Evolutionary conservation across 352 stramenopile genomes (phyloP).

Genomic region (Pythium aristosporum): DNA sequence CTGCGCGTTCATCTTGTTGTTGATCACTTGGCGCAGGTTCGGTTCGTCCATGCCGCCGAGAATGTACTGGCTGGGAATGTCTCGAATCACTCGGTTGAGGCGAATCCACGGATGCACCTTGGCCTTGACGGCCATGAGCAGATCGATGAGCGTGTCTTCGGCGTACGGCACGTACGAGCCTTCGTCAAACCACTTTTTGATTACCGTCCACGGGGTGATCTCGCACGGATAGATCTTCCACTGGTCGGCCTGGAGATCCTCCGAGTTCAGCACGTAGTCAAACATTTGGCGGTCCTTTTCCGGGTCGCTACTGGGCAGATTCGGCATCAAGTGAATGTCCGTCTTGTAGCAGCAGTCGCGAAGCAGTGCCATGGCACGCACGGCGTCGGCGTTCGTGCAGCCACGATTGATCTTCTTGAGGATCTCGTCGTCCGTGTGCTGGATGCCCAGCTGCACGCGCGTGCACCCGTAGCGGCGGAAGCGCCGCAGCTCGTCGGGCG

Average conservation of each 20-base stretch:
- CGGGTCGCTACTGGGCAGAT: constrained; percentile 81
- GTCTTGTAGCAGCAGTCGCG: constrained; percentile 94
- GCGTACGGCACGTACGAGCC: constrained; percentile 89
- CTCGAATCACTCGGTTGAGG: constrained; percentile 92
- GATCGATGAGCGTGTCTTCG: constrained; percentile 84
- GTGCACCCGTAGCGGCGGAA: constrained; percentile 86
- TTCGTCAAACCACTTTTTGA: constrained; percentile 90
- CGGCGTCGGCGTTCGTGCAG: constrained; percentile 72
- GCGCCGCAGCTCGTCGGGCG: constrained; percentile 77
- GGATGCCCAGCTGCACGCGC: constrained; percentile 88
- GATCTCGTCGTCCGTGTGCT: constrained; percentile 91
- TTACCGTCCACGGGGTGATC: constrained; percentile 89
- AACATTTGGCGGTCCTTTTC: constrained; percentile 91
- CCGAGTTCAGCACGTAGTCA: constrained; percentile 84
- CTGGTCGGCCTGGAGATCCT: constrained; percentile 91
- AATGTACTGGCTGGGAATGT: constrained; percentile 94
- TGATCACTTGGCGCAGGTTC: constrained; percentile 90
- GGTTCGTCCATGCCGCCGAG: constrained; percentile 90
- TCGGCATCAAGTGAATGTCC: constrained; percentile 93
- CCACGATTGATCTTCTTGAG: constrained; percentile 91
- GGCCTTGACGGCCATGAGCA: constrained; percentile 90
- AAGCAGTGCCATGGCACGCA: constrained; percentile 77
- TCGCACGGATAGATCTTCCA: constrained; percentile 96
- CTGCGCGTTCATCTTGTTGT: constrained; percentile 73
- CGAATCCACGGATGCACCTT: constrained; percentile 94